Conservation (phyloP, 2,329 filamentous ascomycete species). For the Esteya vermicola region DNA sequence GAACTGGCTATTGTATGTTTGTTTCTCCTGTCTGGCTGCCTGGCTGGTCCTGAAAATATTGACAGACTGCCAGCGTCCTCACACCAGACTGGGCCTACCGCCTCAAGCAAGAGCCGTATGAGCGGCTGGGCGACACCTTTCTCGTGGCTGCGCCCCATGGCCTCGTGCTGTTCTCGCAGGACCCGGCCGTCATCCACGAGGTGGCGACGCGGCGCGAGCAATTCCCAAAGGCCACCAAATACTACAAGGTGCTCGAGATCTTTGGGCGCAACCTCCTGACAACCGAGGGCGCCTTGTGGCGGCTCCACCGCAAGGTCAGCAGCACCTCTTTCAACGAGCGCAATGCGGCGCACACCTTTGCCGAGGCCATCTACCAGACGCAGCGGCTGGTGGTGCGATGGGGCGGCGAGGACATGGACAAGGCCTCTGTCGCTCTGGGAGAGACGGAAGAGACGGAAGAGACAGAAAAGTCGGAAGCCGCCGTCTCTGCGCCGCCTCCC, state of each 20-base stretch:
- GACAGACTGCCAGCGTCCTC: slow-evolving; percentile 29
- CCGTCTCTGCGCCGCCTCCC: no score
- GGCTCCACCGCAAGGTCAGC: slow-evolving; percentile 57
- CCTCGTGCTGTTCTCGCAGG: slow-evolving; percentile 41
- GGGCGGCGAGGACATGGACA: slow-evolving; percentile 26
- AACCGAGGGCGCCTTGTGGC: slow-evolving; percentile 56
- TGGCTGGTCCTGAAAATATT: not conserved
- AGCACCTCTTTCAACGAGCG: slow-evolving; percentile 63
- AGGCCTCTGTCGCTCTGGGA: no score
- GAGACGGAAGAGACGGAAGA: no score
- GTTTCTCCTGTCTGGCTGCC: not conserved
- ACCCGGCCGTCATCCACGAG: slow-evolving; percentile 51
- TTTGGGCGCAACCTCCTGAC: slow-evolving; percentile 62
- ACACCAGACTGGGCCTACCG: slow-evolving; percentile 46
- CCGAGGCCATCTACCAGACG: slow-evolving; percentile 48
- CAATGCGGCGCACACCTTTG: slow-evolving; percentile 53
- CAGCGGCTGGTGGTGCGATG: slow-evolving; percentile 45
- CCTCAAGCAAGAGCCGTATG: slow-evolving; percentile 42
- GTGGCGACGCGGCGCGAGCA: slow-evolving; percentile 52
- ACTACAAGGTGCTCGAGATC: slow-evolving; percentile 44
- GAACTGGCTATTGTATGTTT: slow-evolving; percentile 44
- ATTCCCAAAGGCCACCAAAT: slow-evolving; percentile 53
- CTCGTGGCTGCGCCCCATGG: slow-evolving; percentile 44
- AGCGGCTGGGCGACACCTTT: slow-evolving; percentile 47
- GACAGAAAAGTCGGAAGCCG: no score